These are phyloP conservation scores for Candida takata DNA, from an alignment of 805 yeast species.

Conservation along the genomic window DNA sequence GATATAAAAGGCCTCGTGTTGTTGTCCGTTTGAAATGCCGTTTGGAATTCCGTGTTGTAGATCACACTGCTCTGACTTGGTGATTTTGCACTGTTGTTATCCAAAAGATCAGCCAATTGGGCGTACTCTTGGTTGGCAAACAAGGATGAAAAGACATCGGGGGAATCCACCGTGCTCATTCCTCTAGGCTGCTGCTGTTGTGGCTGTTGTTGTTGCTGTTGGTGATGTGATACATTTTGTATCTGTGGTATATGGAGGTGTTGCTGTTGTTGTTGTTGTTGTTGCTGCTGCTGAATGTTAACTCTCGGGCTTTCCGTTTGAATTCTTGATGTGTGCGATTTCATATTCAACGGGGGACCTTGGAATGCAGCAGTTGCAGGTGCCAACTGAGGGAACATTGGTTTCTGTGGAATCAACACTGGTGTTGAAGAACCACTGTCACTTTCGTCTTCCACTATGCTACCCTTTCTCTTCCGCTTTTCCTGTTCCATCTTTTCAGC, in stretches of 20 bases:
- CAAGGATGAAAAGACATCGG: slow-evolving; percentile 24
- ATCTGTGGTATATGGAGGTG: slow-evolving; percentile 3
- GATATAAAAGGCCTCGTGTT: slow-evolving; percentile 25
- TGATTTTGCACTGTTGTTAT: slow-evolving; percentile 18
- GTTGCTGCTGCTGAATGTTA: too few species aligned
- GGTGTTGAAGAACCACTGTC: too few species aligned
- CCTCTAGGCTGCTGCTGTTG: slow-evolving; percentile 1
- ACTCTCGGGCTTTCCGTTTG: too few species aligned
- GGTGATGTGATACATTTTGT: slow-evolving; percentile 3
- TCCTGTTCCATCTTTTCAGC: slow-evolving; percentile 3
- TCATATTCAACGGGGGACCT: too few species aligned
- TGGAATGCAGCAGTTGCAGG: not conserved
- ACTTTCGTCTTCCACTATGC: too few species aligned
- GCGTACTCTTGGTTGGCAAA: slow-evolving; percentile 37
- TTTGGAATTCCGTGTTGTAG: slow-evolving; percentile 21
- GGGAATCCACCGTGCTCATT: slow-evolving; percentile 13
- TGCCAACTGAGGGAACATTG: not conserved
- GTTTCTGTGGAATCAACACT: too few species aligned
- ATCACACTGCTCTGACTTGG: slow-evolving; percentile 19
- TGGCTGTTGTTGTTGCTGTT: not conserved
- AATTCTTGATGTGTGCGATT: too few species aligned
- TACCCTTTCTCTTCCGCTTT: not conserved
- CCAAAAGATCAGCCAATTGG: slow-evolving; percentile 34
- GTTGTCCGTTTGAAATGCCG: slow-evolving; percentile 22
- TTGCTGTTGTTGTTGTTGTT: not conserved